Base-by-base conservation (phyloP, 2,329 filamentous ascomycete species). In the Microsporum canis region DNA sequence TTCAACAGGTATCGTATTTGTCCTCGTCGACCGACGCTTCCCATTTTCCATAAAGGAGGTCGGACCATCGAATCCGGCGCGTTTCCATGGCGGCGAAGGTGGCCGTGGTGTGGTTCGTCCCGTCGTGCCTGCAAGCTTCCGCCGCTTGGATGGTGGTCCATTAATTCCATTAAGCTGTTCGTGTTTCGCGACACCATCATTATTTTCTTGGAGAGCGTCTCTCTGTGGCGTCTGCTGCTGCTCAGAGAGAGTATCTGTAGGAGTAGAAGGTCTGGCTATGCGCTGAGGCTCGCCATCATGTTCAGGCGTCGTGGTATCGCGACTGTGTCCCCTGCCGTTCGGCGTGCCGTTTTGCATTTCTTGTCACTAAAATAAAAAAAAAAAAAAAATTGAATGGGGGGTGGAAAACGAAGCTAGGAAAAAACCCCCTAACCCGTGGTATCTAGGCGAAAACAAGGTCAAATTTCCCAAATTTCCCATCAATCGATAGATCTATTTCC, bases 81-180 rank as follows among this genome's bases (percentile, higher is more conserved):
- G 89, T 78, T 94, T 97, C 94, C 94, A 99, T 27, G 94, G 94
- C 66, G 94, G 94, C 65, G 92, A 97, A 45, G 72, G 66, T 53
- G 73, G 71, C 55, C 76, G 72, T n/a, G 76, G 71, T 31, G 72
- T 74, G 27, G 72, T 71, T 58, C 71, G 73, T 62, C 70, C 69
- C 61, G 69, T 73, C 27, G 68, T 64, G 31, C 73, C 73, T 64
- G 70, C 71, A 59, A 79, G 67, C 65, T 76, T 78, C 65, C 76
- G 72, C 65, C 73, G 77, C 68, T 79, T 79, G 5, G 74, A 71
- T 57, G 76, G 75, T 33, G 68, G 75, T 53, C 76, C 71, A 55
- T 53, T 31, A 33, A 55, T 34, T 17, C 31, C 49, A 55, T 55
- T 55, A 55, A 55, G 31, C 29, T 55, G 31, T 34, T 55, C 51